Percentiles rank a stretch among this genome's conserved stretches.
phyloP scores from a whole-genome alignment of 2,329 filamentous ascomycete genomes.

The Parastagonospora nodorum region DNA sequence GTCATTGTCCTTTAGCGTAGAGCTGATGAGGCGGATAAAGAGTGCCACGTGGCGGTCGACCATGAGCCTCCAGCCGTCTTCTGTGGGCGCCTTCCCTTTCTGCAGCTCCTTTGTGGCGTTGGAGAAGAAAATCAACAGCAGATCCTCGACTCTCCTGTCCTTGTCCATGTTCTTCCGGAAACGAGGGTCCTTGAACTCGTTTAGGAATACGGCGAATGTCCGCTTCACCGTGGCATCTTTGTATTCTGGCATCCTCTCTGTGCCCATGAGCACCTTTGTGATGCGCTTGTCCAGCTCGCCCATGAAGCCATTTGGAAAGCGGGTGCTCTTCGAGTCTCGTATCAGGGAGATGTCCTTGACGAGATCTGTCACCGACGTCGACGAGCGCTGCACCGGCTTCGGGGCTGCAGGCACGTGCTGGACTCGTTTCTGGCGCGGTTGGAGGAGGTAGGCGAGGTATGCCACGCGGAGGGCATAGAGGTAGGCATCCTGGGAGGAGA shows the following conservation, averaged over 20 bases:
- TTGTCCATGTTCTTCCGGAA: slow-evolving; percentile 94
- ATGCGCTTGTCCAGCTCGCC: slow-evolving; percentile 76
- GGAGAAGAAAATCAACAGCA: slow-evolving; percentile 95
- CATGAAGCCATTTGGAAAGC: slow-evolving; percentile 74
- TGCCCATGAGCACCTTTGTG: slow-evolving; percentile 78
- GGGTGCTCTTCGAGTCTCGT: slow-evolving; percentile 70
- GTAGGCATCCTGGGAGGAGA: slow-evolving; percentile 77
- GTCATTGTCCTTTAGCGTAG: slow-evolving; percentile 80
- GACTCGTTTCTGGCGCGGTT: slow-evolving; percentile 85
- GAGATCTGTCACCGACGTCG: slow-evolving; percentile 76
- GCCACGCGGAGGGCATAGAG: slow-evolving; percentile 88
- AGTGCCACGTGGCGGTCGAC: slow-evolving; percentile 94
- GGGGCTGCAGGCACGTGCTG: slow-evolving; percentile 74
- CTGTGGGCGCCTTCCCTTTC: slow-evolving; percentile 74
- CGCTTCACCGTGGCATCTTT: slow-evolving; percentile 89
- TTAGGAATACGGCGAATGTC: slow-evolving; percentile 93
- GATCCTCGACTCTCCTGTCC: slow-evolving; percentile 87
- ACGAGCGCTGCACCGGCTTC: slow-evolving; percentile 68
- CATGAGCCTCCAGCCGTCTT: slow-evolving; percentile 88
- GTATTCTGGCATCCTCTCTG: slow-evolving; percentile 84
- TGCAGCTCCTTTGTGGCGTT: slow-evolving; percentile 89
- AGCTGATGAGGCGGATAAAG: slow-evolving; percentile 84
- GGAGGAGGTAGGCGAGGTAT: slow-evolving; percentile 89
- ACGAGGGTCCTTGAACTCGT: slow-evolving; percentile 83
- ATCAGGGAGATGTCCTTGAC: slow-evolving; percentile 82